Base-by-base conservation (phyloP, 805 yeast species). In the Candida multigemmis region DNA sequence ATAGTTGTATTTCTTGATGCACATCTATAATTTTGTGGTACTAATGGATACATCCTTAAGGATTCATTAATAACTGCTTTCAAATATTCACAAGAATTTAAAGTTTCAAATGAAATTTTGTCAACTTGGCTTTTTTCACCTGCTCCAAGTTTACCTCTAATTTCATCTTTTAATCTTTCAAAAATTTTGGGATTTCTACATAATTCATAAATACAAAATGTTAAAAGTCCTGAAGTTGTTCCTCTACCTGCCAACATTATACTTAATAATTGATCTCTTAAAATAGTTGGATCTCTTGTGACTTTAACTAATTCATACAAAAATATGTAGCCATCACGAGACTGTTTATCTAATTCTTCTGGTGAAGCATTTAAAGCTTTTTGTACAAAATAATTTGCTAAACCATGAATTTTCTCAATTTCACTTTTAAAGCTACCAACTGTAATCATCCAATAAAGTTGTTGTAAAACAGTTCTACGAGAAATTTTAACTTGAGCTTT, bases 221-320 rank as follows among this genome's bases (percentile, higher is more conserved):
- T 42, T 22, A 52, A 39, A n/a, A 52, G 36, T 18, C 53, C 44
- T 4, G 56, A 55, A 9, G 58, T 52, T 17, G 58, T 52, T 20
- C 46, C 50, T 37, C 58, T 38, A 12, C 56, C 58, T 6, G 58
- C 58, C 14, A 54, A 30, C 40, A 54, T 44, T 19, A 54, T 54
- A 32, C 53, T 54, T 39, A 54, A 50, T 28, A 50, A 42, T 34
- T 54, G 60, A 35, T 53, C 60, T 28, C 50, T 48, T 27, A 54
- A 46, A 5, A 48, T 45, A 33, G 40, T 43, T 7, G 56, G 54
- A 34, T 54, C 40, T 33, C 49, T 46, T 6, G 61, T 54, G 24
- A 48, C 46, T 36, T 54, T 54, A 23, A 43, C 59, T 38, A 54
- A 46, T 30, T 54, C 60, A 27, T 53, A 53, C 37, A 54, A 50